phyloP scores from a whole-genome alignment of 139 green algal genomes.

The Tetratostichococcus sp. region DNA sequence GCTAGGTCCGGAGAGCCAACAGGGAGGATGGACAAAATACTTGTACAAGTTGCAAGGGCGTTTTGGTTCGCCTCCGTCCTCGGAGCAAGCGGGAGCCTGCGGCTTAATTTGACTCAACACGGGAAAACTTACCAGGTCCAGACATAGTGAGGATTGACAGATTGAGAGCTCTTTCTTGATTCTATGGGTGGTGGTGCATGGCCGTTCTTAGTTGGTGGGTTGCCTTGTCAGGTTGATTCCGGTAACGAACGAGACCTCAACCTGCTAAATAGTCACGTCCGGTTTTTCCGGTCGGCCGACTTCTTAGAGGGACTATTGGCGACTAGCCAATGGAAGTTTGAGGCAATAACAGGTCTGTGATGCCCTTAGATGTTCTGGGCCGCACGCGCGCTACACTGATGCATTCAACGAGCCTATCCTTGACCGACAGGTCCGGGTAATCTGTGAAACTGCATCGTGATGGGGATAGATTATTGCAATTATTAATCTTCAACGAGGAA shows the following conservation, averaged over 20 bases:
- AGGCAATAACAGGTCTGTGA: constrained; percentile 99
- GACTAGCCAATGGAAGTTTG: constrained; percentile 94
- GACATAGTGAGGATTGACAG: constrained; percentile 93
- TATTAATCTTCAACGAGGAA: constrained; percentile 98
- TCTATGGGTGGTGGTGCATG: constrained; percentile 79
- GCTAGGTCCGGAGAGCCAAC: no score
- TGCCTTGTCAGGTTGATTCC: constrained; percentile 96
- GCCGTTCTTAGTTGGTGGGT: constrained; percentile 88
- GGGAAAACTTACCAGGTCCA: constrained; percentile 94
- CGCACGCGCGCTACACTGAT: constrained; percentile 98
- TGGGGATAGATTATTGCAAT: constrained; percentile 97
- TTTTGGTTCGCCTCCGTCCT: no score
- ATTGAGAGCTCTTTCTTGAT: constrained; percentile 96
- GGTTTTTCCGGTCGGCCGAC: constrained; percentile 64
- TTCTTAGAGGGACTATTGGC: constrained; percentile 96
- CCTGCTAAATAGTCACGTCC: constrained; percentile 90
- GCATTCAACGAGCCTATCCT: constrained; percentile 92
- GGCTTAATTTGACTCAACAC: constrained; percentile 97
- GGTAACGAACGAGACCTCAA: constrained; percentile 97
- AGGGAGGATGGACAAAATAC: no score
- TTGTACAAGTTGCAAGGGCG: no score
- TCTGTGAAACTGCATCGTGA: constrained; percentile 93
- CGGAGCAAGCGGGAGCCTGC: no score
- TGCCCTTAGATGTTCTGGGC: constrained; percentile 99
- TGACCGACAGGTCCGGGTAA: constrained; percentile 85